These are phyloP conservation scores for Emergomyces pasteurianus DNA, from an alignment of 2,329 filamentous ascomycete species.

Conservation along the genomic window DNA sequence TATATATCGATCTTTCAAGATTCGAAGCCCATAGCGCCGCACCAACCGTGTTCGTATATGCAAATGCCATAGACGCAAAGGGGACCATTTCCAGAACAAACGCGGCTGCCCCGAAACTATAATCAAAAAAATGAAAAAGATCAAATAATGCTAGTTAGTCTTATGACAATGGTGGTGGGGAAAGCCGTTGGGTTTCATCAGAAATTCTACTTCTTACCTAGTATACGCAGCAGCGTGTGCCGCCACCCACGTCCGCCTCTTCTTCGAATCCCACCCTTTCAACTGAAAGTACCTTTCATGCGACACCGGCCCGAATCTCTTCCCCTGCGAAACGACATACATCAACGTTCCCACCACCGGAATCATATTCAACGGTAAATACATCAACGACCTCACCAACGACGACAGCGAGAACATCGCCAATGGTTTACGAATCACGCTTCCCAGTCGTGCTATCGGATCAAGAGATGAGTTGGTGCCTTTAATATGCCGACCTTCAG, in stretches of 20 bases:
- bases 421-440: conserved; percentile 44
- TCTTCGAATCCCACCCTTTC: conserved; percentile 61
- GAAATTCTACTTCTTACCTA: conserved; percentile 47
- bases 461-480: conserved; percentile 31
- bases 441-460: conserved; percentile 45
- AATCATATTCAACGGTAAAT: conserved; percentile 85
- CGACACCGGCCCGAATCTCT: conserved; percentile 41
- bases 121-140: background rate
- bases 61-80: conserved; percentile 67
- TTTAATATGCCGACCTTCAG: conserved; percentile 62
- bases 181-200: background rate
- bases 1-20: conserved; percentile 44
- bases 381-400: conserved; percentile 68
- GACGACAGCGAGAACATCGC: conserved; percentile 43
- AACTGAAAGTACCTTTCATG: conserved; percentile 74
- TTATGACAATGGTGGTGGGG: background rate
- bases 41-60: conserved; percentile 84
- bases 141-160: background rate
- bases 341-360: conserved; percentile 73
- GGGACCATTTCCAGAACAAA: conserved; percentile 78
- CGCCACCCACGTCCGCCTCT: conserved; percentile 57
- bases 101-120: conserved; percentile 58
- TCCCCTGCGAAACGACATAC: conserved; percentile 67
- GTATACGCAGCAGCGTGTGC: conserved; percentile 66
- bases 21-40: conserved; percentile 92